phyloP scores from a whole-genome alignment of 345 rosid genomes.

The Angophora floribunda region DNA sequence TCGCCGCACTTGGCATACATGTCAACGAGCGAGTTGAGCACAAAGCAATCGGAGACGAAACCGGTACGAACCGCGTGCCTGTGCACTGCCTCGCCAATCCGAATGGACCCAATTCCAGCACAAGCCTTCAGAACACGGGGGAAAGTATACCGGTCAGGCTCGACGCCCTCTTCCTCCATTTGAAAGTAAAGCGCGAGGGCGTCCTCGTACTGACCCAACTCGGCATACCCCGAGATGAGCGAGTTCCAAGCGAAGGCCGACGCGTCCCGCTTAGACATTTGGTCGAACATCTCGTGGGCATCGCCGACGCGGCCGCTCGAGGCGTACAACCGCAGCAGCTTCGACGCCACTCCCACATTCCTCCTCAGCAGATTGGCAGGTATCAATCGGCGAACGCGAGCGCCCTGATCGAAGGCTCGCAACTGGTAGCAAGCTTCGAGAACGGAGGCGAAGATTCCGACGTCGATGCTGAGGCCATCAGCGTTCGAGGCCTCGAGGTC shows the following conservation, averaged over 20 bases:
- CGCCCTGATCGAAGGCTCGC: constrained; percentile 40
- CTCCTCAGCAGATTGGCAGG: constrained; percentile 40
- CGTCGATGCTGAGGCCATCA: constrained; percentile 46
- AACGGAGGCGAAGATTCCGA: constrained; percentile 57
- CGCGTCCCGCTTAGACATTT: constrained; percentile 42
- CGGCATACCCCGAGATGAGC: constrained; percentile 69
- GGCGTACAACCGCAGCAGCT: constrained; percentile 52
- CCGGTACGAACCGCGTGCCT: constrained; percentile 65
- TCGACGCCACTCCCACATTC: constrained; percentile 49
- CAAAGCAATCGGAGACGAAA: constrained; percentile 46
- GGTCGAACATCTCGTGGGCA: constrained; percentile 78
- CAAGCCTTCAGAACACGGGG: constrained; percentile 84
- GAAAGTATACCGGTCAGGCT: constrained; percentile 71
- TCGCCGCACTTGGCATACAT: constrained; percentile 96
- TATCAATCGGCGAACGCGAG: constrained; percentile 44
- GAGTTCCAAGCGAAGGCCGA: constrained; percentile 89
- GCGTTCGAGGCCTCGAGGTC: constrained; percentile 46
- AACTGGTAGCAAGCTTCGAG: constrained; percentile 60
- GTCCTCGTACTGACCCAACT: constrained; percentile 55
- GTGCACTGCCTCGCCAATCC: constrained; percentile 65
- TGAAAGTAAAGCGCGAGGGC: constrained; percentile 85
- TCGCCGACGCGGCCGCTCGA: constrained; percentile 31
- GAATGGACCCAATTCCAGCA: constrained; percentile 68
- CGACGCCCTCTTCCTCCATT: constrained; percentile 77
- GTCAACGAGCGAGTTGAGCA: constrained; percentile 71